Evolutionary conservation across 1,139 yeast genomes (phyloP).

Genomic region (Nakaseomyces sp.): DNA sequence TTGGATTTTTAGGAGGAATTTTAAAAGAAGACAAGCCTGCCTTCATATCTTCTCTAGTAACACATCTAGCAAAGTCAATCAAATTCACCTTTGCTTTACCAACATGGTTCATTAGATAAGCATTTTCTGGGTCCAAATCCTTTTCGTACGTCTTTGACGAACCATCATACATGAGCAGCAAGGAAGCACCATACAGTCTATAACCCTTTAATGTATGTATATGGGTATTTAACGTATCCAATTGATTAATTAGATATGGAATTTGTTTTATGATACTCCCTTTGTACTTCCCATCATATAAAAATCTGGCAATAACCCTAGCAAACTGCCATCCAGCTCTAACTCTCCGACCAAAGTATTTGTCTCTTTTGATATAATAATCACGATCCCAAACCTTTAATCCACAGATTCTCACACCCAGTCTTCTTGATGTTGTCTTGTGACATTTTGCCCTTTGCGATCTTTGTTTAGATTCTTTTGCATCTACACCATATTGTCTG

Average conservation of each 20-base stretch:
- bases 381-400: constrained; percentile 72
- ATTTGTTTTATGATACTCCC: constrained; percentile 60
- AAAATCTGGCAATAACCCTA: constrained; percentile 60
- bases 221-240: constrained; percentile 49
- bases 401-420: constrained; percentile 94
- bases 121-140: constrained; percentile 34
- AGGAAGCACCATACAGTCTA: constrained; percentile 84
- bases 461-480: constrained; percentile 56
- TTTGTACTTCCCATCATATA: constrained; percentile 61
- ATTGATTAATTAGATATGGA: constrained; percentile 52
- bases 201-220: constrained; percentile 60
- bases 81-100: constrained; percentile 49
- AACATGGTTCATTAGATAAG: constrained; percentile 63
- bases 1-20: constrained; percentile 63
- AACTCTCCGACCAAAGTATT: constrained; percentile 82
- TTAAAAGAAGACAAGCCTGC: constrained; percentile 31
- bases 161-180: constrained; percentile 84
- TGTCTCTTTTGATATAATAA: constrained; percentile 63
- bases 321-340: constrained; percentile 70
- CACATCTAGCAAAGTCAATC: constrained; percentile 93
- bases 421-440: constrained; percentile 65
- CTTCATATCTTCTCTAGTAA: constrained; percentile 53
- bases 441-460: constrained; percentile 80
- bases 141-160: constrained; percentile 19
- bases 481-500: constrained; percentile 95